These are phyloP conservation scores for Sporothrix mexicana DNA, from an alignment of 2,329 filamentous ascomycete genomes.

Conservation along the genomic window DNA sequence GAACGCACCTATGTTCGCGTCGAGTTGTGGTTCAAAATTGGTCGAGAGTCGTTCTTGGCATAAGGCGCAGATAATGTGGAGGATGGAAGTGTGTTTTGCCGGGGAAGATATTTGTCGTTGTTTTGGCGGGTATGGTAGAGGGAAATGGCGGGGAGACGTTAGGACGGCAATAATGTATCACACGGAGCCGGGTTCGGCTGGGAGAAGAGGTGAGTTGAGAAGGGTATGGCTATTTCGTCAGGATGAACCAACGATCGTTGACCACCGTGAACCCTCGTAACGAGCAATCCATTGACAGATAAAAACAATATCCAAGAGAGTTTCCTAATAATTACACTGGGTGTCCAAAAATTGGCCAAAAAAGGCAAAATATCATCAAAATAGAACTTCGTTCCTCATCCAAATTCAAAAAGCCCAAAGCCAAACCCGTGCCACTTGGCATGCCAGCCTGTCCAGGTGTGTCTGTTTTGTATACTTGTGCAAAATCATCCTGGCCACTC, in stretches of 20 bases:
- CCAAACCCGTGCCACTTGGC: conserved; percentile 25
- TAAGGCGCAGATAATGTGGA: not conserved
- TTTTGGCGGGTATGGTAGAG: not conserved
- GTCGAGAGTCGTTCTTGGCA: conserved; percentile 13
- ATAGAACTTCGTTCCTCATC: too few relatives aligned
- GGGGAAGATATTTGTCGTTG: not conserved
- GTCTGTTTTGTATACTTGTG: conserved; percentile 1
- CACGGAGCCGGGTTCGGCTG: not conserved
- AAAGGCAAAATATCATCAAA: not conserved
- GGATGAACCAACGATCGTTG: not conserved
- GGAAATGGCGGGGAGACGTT: not conserved
- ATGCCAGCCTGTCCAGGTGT: conserved; percentile 19
- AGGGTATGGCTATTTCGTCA: conserved; percentile 26
- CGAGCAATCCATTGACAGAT: conserved; percentile 12
- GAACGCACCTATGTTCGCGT: not conserved
- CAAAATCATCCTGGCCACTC: not conserved
- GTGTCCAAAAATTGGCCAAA: not conserved
- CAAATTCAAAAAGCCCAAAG: conserved; percentile 12
- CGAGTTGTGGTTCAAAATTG: not conserved
- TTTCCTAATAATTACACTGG: conserved; percentile 17
- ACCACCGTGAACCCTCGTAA: conserved; percentile 15
- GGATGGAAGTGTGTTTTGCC: conserved; percentile 11
- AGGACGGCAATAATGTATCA: not conserved
- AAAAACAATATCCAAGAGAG: conserved; percentile 16
- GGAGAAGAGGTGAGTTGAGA: conserved; percentile 29